Conservation (phyloP, 2,329 filamentous ascomycete genomes). For the Venturiaceae sp. region DNA sequence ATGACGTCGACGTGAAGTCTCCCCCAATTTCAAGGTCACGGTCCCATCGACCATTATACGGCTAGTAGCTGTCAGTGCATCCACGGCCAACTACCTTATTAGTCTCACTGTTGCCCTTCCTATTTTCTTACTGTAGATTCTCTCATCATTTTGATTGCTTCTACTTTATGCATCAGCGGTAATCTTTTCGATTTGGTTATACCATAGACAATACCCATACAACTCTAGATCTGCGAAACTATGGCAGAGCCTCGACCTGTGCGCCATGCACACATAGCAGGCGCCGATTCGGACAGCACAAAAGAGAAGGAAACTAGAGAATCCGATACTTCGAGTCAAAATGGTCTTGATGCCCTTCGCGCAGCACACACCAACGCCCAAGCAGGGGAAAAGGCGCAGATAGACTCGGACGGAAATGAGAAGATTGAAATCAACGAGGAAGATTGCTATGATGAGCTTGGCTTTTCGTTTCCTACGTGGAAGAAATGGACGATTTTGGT, state of each 20-base stretch:
- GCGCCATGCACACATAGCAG: background rate
- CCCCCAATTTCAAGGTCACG: no score
- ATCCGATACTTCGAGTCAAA: background rate
- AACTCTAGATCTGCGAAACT: background rate
- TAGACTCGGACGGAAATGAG: slow-evolving; percentile 8
- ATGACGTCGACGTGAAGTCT: background rate
- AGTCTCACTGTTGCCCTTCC: background rate
- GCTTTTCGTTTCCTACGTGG: slow-evolving; percentile 48
- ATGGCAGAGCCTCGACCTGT: background rate
- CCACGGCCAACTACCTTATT: background rate
- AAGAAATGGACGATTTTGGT: slow-evolving; percentile 53
- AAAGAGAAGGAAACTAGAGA: background rate
- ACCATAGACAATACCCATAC: background rate
- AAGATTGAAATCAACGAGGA: slow-evolving; percentile 38
- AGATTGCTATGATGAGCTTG: slow-evolving; percentile 58
- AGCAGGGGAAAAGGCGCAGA: background rate
- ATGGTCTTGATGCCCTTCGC: background rate
- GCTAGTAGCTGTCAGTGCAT: background rate
- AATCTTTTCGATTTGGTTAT: no score
- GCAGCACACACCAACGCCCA: background rate
- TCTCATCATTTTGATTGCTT: background rate
- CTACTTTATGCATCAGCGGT: background rate
- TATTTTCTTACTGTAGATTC: background rate
- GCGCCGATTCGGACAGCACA: background rate
- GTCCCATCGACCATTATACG: no score